Percentiles rank a stretch among this genome's conserved stretches.
phyloP scores from a whole-genome alignment of 164 flowering plant species.

The Chimonanthus praecox region DNA sequence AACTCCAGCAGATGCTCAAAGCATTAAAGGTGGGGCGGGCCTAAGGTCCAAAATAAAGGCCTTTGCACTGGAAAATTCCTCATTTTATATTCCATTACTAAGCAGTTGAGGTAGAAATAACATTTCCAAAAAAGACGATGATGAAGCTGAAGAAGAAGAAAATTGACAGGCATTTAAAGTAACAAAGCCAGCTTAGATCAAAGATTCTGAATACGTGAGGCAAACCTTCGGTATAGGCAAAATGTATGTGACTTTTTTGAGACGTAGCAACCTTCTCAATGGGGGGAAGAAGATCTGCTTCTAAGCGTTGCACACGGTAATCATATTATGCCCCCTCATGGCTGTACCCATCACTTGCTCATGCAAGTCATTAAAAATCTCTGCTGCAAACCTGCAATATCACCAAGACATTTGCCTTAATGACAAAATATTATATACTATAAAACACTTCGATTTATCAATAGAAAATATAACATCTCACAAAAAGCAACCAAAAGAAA shows the following conservation, averaged over 20 bases:
- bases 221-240: constrained; percentile 86
- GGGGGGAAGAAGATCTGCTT: constrained; percentile 61
- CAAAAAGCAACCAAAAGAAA: not conserved
- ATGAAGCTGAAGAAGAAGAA: no score
- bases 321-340: constrained; percentile 70
- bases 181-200: constrained; percentile 5
- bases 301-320: constrained; percentile 60
- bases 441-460: not conserved
- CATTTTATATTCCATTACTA: no score
- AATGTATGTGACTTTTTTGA: constrained; percentile 79
- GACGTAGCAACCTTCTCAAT: constrained; percentile 72
- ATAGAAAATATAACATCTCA: not conserved
- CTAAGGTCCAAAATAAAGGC: not conserved
- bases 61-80: not conserved
- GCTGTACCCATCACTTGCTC: constrained; percentile 74
- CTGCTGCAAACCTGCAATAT: constrained; percentile 76
- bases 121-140: no score
- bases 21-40: not conserved
- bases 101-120: no score
- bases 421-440: not conserved
- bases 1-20: not conserved
- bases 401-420: constrained; percentile 11
- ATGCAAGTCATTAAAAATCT: constrained; percentile 87
- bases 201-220: constrained; percentile 2
- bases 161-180: not conserved